Conservation (phyloP, 2,329 filamentous ascomycete genomes). For the Pestalotiopsis sp. region DNA sequence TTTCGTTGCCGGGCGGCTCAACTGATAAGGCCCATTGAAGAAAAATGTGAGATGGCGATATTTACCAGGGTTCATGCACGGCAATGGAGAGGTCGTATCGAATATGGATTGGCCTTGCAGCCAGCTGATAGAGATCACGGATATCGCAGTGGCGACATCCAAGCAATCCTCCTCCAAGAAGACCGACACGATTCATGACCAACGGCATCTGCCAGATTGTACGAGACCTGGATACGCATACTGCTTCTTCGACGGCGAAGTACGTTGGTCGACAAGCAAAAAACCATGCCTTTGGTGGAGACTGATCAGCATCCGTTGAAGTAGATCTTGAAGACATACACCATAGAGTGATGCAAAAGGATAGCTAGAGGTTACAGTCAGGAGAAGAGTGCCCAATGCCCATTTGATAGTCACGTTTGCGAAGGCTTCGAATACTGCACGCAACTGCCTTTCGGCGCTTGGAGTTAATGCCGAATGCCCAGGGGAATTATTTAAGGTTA, state of each 20-base stretch:
- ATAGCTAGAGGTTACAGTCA: not conserved
- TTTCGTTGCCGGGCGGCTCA: not conserved
- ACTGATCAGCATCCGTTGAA: not conserved
- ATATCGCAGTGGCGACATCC: not conserved
- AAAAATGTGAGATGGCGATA: not conserved
- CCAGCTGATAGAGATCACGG: not conserved
- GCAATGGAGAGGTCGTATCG: not conserved
- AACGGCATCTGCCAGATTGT: not conserved
- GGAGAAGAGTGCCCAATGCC: not conserved
- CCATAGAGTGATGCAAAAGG: not conserved
- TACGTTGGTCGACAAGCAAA: not conserved
- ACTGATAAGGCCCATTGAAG: not conserved
- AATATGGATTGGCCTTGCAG: not conserved
- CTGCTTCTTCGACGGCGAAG: not conserved
- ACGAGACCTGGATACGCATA: not conserved
- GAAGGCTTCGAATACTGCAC: not conserved
- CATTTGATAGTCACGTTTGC: not conserved
- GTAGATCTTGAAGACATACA: not conserved
- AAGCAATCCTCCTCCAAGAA: not conserved
- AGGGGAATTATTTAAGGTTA: not conserved
- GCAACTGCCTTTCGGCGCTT: not conserved
- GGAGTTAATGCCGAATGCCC: not conserved
- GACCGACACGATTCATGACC: not conserved
- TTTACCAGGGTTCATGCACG: slow-evolving; percentile 1
- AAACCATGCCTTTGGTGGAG: not conserved